Evolutionary conservation across 1,284 basidiomycete species (phyloP).

Genomic region (Pulveroboletus sp.): DNA sequence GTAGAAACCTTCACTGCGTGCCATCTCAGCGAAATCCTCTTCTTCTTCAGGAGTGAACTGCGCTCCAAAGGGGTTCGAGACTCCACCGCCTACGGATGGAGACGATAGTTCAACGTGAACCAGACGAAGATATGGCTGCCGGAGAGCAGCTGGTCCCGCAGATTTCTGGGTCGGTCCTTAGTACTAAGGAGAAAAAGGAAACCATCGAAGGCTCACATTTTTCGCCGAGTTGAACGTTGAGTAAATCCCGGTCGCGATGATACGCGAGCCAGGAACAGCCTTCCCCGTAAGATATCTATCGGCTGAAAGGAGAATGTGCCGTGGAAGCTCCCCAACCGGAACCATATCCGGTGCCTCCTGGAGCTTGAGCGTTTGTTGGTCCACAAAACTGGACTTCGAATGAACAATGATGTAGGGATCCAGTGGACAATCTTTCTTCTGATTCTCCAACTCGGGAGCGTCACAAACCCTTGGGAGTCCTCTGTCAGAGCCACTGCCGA

Average conservation of each 20-base stretch:
- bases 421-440: conserved; percentile 90
- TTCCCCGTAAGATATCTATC: conserved; percentile 89
- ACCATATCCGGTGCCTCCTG: conserved; percentile 99
- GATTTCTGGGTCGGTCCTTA: conserved; percentile 57
- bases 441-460: conserved; percentile 69
- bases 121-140: conserved; percentile 93
- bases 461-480: conserved; percentile 87
- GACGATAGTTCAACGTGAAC: conserved; percentile 89
- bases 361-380: conserved; percentile 95
- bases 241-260: conserved; percentile 96
- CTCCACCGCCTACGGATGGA: conserved; percentile 66
- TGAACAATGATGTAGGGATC: conserved; percentile 98
- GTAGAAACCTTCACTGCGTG: conserved; percentile 88
- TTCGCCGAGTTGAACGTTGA: conserved; percentile 91
- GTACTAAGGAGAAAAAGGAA: background rate
- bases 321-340: conserved; percentile 95
- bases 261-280: conserved; percentile 92
- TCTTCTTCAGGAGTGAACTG: conserved; percentile 96
- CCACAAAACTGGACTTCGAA: conserved; percentile 92
- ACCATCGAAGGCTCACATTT: conserved; percentile 52
- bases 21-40: conserved; percentile 91
- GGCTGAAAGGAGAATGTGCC: conserved; percentile 92
- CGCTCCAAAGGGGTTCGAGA: conserved; percentile 75
- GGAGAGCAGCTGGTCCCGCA: conserved; percentile 78
- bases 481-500: conserved; percentile 77